Conservation (phyloP, 2,329 filamentous ascomycete genomes). For the Epichloe uncinata region DNA sequence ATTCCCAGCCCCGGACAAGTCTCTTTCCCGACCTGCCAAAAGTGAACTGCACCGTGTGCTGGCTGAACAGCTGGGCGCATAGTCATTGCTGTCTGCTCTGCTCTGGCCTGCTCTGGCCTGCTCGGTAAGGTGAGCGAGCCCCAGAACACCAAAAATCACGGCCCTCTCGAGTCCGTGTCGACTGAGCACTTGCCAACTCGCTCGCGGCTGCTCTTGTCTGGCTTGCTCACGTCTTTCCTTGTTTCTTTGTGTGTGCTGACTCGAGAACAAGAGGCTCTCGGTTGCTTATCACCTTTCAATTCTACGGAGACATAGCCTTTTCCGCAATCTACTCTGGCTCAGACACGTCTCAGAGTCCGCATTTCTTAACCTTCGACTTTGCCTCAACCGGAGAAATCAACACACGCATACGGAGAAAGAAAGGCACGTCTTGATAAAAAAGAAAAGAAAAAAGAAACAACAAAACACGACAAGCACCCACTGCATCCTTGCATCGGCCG, state of each 20-base stretch:
- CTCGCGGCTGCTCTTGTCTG: not conserved
- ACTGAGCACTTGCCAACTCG: not conserved
- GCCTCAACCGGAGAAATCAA: not conserved
- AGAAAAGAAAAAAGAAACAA: not conserved
- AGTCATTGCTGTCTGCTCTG: not conserved
- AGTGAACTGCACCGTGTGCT: not conserved
- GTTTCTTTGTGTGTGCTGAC: not conserved
- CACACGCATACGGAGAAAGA: not conserved
- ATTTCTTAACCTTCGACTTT: conserved; percentile 3
- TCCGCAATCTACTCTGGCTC: conserved; percentile 4
- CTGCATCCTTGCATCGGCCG: not conserved
- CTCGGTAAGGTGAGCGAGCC: not conserved
- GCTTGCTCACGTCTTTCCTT: not conserved
- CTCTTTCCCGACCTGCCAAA: not conserved
- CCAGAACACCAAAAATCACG: not conserved
- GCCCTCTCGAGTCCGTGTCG: not conserved
- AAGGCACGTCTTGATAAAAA: not conserved
- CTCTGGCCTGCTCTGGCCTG: not conserved
- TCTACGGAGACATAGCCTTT: not conserved
- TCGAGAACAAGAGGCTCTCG: not conserved
- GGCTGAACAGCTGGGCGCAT: not conserved
- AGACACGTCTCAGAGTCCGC: conserved; percentile 7
- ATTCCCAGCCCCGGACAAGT: not conserved
- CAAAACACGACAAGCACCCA: not conserved
- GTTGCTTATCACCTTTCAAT: not conserved